These are phyloP conservation scores for Tetratostichococcus sp. DNA, from an alignment of 139 green algal species.

Conservation along the genomic window DNA sequence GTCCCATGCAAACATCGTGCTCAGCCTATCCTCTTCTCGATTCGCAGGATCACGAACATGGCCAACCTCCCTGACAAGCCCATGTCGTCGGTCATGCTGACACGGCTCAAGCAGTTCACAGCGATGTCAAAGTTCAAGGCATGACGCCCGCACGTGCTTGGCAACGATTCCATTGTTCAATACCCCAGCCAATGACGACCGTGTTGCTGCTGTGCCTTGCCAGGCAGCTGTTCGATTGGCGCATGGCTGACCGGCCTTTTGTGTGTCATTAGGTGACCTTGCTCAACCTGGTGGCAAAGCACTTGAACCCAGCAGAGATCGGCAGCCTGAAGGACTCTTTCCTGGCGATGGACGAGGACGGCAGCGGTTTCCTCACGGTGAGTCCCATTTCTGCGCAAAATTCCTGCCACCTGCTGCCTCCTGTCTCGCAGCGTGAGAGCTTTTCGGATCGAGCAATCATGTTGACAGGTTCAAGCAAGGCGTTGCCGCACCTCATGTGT, in stretches of 20 bases:
- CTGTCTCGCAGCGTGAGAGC: too few species aligned
- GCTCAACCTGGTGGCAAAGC: conserved; percentile 39
- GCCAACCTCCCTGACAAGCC: conserved; percentile 8
- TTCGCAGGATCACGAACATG: neutral
- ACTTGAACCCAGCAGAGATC: conserved; percentile 49
- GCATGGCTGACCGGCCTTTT: too few species aligned
- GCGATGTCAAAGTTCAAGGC: neutral
- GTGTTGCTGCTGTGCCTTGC: too few species aligned
- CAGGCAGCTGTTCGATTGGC: too few species aligned
- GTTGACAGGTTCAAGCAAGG: too few species aligned
- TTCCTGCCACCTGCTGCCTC: too few species aligned
- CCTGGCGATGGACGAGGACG: conserved; percentile 49
- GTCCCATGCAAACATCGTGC: too few species aligned
- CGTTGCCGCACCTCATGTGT: too few species aligned
- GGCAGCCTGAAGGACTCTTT: conserved; percentile 58
- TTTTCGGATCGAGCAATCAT: too few species aligned
- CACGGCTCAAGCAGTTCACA: conserved; percentile 1
- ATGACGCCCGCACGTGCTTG: neutral
- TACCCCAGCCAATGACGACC: too few species aligned
- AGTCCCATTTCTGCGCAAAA: neutral
- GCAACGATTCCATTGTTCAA: too few species aligned
- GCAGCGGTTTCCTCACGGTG: conserved; percentile 51
- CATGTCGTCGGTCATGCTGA: conserved; percentile 10
- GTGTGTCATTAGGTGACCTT: conserved; percentile 15
- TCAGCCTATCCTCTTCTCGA: neutral